Base-by-base conservation (phyloP, 2,329 filamentous ascomycete genomes). In the Paecilomyces formosus region DNA sequence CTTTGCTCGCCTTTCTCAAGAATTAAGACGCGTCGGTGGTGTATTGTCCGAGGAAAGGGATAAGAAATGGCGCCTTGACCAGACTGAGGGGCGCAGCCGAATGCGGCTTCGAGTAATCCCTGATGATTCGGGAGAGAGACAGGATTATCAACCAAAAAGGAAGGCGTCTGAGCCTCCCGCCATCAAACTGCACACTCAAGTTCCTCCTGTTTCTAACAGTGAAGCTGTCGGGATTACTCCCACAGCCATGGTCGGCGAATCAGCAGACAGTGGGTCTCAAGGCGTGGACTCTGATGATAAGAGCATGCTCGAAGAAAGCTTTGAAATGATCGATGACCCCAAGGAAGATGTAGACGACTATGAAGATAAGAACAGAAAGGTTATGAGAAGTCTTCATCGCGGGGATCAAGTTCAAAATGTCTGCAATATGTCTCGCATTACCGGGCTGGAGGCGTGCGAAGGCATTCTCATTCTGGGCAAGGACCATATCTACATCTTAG, bases 331-430 rank as follows among this genome's bases (percentile, higher is more conserved):
- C 6, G 92, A 97, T 60, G 93, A 97, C 61, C 92, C 93, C 0
- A 92, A 92, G 66, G 89, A 93, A 58, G 85, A 88, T 49, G 84
- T 90, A 26, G 91, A 94, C 64, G 88, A 87, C 1, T 95, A 95
- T 62, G 95, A 99, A 74, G 95, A 99, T 73, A 97, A 97, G 78
- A 97, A 99, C 68, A 85, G 95, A 52, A 97, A 97, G 73, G 93
- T 99, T 52, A 95, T 97, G 91, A 85, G 94, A 55, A 93, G 91
- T 62, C 81, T 99, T 11, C 88, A 96, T 65, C 88, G 89, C 12
- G 92, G 92, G 4, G 94, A 99, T 67, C 85, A 92, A 58, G 93
- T 99, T 1, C 90, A 97, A 71, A 89, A 90, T 58, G 91, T 97
- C 1, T 96, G 91, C 79, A 99, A 99, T 66, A 88, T 97, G 55